Evolutionary conservation across 2,329 filamentous ascomycete genomes (phyloP), one percentile per base, ranked within the genome.

Genomic region (Talaromyces sp.): DNA sequence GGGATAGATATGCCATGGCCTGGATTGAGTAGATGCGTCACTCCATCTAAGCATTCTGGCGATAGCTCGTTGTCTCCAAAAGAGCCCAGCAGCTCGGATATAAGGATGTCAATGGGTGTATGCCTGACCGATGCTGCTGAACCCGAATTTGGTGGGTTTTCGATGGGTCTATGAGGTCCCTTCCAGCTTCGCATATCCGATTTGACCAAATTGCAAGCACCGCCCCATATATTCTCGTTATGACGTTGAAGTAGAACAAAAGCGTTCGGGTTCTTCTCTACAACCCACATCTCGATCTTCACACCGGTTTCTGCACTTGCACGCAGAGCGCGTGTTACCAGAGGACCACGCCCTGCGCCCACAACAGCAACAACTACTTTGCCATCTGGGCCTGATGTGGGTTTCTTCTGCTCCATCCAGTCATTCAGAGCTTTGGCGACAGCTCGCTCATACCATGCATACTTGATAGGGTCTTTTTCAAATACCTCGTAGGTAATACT

Each of bases 401-500:
- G 89, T 73, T 92, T 93, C 37, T 86, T 83, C 66, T 91, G 84
- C 43, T 83, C 80, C 66, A 84, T 84, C 89, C 95, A 96, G 73
- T 98, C 93, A 13, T 81, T 84, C 67, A 99, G 83, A 0, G 95
- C 94, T 69, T 91, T 87, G 3, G 87, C 86, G 64, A 96, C 90
- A 14, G 95, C 95, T 54, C 85, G 84, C 76, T 98, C 93, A 75
- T 99, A 99, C 84, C 94, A 96, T 69, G 93, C 89, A 75, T 99
- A 99, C 79, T 99, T 99, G 79, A 99, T 91, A 0, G 95, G 95
- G 69, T 99, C 96, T 70, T 96, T 96, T 76, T 99, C 95, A 73
- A 99, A 99, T 2, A 98, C 94, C 75, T 99, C 95, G 76, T 99
- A 99, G 0, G 95, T 99, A 49, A 96, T 91, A 56, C 93, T 97